These are phyloP conservation scores for Phytophthora constricta DNA, from an alignment of 352 stramenopile genomes.

Conservation along the genomic window DNA sequence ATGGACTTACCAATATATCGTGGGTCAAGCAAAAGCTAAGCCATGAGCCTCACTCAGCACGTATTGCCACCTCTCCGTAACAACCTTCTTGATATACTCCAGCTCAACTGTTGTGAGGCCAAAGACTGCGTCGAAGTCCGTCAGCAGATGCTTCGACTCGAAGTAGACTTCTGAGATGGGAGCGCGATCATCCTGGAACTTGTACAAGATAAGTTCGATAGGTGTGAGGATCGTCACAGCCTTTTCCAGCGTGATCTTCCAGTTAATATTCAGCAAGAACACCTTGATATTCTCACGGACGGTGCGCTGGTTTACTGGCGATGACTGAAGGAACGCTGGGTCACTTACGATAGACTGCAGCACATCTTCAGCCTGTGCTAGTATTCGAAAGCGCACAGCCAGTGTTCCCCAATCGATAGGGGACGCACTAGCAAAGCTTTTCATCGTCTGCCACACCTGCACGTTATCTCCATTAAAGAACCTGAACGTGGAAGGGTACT, in stretches of 20 bases:
- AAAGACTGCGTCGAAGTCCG: slow-evolving; percentile 81
- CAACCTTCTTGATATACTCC: slow-evolving; percentile 86
- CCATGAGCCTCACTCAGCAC: slow-evolving; percentile 79
- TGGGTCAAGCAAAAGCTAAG: slow-evolving; percentile 75
- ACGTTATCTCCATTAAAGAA: slow-evolving; percentile 55
- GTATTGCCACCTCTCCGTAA: slow-evolving; percentile 78
- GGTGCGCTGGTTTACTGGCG: slow-evolving; percentile 55
- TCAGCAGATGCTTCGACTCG: slow-evolving; percentile 78
- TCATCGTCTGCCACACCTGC: slow-evolving; percentile 79
- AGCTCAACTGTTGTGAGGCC: slow-evolving; percentile 69
- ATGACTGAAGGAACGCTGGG: slow-evolving; percentile 55
- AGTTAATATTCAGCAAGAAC: slow-evolving; percentile 76
- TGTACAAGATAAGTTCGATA: slow-evolving; percentile 84
- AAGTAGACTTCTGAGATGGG: slow-evolving; percentile 87
- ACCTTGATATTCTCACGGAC: slow-evolving; percentile 74
- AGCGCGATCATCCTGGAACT: slow-evolving; percentile 84
- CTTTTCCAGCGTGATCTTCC: slow-evolving; percentile 84
- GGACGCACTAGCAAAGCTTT: slow-evolving; percentile 70
- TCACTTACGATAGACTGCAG: slow-evolving; percentile 81
- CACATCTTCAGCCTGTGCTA: slow-evolving; percentile 72
- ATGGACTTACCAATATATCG: slow-evolving; percentile 87
- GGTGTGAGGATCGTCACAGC: slow-evolving; percentile 79
- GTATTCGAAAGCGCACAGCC: slow-evolving; percentile 67
- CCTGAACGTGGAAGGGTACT: slow-evolving; percentile 78
- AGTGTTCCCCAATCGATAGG: slow-evolving; percentile 76